phyloP scores from a whole-genome alignment of 2,329 filamentous ascomycete species.

The Sporothrix inflata region DNA sequence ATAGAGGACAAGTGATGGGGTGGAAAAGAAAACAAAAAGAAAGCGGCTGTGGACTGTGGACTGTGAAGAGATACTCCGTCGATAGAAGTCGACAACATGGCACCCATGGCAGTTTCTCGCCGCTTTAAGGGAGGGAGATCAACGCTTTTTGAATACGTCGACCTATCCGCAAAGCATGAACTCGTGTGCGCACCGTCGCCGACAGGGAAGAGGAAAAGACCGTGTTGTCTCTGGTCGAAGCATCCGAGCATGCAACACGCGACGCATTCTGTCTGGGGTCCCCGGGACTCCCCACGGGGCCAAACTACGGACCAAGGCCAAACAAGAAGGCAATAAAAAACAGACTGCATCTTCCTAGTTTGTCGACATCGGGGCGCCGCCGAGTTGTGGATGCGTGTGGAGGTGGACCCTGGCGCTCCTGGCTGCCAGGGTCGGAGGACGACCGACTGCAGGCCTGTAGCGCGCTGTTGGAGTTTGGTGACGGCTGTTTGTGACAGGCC shows the following conservation, averaged over 20 bases:
- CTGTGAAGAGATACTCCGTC: background rate
- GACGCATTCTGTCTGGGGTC: slow-evolving; percentile 8
- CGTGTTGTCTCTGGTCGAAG: background rate
- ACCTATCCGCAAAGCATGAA: background rate
- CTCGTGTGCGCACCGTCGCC: background rate
- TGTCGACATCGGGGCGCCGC: background rate
- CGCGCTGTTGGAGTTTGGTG: background rate
- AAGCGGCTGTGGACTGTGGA: no score
- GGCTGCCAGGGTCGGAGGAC: background rate
- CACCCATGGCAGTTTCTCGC: background rate
- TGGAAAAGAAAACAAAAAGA: background rate
- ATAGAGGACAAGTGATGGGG: no score
- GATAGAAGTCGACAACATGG: background rate
- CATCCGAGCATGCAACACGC: background rate
- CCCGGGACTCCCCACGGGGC: slow-evolving; percentile 10
- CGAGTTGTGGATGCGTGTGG: background rate
- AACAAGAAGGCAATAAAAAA: background rate
- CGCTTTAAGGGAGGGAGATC: background rate
- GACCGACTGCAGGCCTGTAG: background rate
- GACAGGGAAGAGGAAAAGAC: background rate
- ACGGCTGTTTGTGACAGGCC: background rate
- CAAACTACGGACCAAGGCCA: background rate
- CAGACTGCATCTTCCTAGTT: background rate
- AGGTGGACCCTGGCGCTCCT: background rate
- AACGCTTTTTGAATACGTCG: background rate